Evolutionary conservation across 75 land plant genomes (phyloP).

Genomic region (Selaginella tamariscina): DNA sequence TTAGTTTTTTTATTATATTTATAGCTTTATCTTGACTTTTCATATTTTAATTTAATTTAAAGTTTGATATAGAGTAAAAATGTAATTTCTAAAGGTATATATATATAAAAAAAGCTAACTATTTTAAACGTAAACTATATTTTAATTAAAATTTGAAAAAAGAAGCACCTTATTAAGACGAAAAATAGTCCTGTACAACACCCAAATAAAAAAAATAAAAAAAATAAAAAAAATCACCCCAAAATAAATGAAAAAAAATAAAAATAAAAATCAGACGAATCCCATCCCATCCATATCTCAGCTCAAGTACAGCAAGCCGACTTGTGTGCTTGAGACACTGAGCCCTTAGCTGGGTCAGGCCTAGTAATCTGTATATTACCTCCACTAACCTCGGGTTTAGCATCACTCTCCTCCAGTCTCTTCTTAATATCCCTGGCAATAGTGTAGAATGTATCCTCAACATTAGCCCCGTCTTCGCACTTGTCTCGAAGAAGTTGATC

Average conservation of each 20-base stretch:
- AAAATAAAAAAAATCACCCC: neutral
- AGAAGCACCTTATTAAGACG: too few relatives aligned
- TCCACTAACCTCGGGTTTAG: neutral
- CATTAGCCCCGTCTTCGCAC: constrained; percentile 6
- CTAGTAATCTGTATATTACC: constrained; percentile 1
- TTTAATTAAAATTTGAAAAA: too few relatives aligned
- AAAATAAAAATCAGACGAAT: neutral
- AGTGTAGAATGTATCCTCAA: constrained; percentile 1
- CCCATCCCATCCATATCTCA: too few relatives aligned
- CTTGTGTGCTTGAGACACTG: neutral
- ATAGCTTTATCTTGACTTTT: too few relatives aligned
- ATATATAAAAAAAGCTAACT: too few relatives aligned
- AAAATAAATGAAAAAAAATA: neutral
- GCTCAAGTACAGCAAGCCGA: constrained; percentile 10
- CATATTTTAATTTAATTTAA: too few relatives aligned
- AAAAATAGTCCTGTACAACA: too few relatives aligned
- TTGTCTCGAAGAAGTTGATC: constrained; percentile 4
- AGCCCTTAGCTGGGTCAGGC: neutral
- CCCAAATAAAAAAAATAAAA: neutral
- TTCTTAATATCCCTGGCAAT: constrained; percentile 10
- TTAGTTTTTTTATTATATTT: too few relatives aligned
- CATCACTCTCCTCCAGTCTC: neutral
- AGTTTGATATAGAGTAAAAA: too few relatives aligned
- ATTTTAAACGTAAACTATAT: too few relatives aligned
- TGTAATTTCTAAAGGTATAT: too few relatives aligned